These are phyloP conservation scores for Agrostemma githago DNA, from an alignment of 148 eudicot genomes.

Conservation along the genomic window DNA sequence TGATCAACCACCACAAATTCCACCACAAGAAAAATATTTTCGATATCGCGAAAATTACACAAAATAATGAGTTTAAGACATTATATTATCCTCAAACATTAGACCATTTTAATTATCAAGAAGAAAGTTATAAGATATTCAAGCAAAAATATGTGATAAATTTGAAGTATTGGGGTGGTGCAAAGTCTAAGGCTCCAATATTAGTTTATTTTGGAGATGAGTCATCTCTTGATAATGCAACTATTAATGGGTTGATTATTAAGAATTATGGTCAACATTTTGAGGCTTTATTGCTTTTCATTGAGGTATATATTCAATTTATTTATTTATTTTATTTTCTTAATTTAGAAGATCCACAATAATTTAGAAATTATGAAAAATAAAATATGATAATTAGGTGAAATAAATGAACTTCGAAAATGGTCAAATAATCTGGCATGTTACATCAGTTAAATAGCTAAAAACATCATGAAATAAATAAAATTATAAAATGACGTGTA, in stretches of 20 bases:
- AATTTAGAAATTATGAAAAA: too few relatives aligned
- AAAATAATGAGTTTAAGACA: neutral
- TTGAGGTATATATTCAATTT: constrained; percentile 17
- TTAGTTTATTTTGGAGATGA: constrained; percentile 28
- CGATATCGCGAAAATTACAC: neutral
- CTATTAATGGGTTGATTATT: constrained; percentile 3
- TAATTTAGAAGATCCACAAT: too few relatives aligned
- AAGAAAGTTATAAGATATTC: constrained; percentile 22
- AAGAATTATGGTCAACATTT: constrained; percentile 21
- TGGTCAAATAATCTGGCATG: too few relatives aligned
- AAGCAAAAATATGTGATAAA: constrained; percentile 23
- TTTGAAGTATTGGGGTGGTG: constrained; percentile 28
- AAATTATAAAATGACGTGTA: too few relatives aligned
- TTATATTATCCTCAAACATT: constrained; percentile 22
- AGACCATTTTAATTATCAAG: constrained; percentile 31
- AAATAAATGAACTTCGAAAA: too few relatives aligned
- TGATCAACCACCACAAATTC: neutral
- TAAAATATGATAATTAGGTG: too few relatives aligned
- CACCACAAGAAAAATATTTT: neutral
- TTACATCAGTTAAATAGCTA: too few relatives aligned
- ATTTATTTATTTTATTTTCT: too few relatives aligned
- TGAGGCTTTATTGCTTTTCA: constrained; percentile 21
- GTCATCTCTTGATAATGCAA: neutral
- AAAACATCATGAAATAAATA: too few relatives aligned
- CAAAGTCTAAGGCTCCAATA: constrained; percentile 22